A percentile compares a stretch with the other conserved stretches of the same genome.
phyloP scores from a whole-genome alignment of 1,139 yeast genomes.

The Kodamaea derodonti region DNA sequence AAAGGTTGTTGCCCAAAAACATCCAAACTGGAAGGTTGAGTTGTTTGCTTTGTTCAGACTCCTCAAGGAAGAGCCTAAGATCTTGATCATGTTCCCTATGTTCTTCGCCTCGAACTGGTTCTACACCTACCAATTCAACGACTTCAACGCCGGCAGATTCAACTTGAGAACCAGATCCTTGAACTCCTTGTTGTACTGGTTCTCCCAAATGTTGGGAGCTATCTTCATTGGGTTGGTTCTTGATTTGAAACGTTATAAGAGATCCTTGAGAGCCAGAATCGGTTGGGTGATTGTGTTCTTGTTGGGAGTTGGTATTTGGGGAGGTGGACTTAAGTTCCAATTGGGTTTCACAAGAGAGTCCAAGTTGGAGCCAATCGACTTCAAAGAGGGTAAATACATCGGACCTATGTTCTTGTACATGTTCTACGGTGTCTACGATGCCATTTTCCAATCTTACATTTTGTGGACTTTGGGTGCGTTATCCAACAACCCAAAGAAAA shows the following conservation, averaged over 20 bases:
- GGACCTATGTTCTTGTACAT: constrained; percentile 62
- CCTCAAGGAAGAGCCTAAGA: constrained; percentile 44
- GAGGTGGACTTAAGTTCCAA: constrained; percentile 58
- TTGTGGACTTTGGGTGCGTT: constrained; percentile 59
- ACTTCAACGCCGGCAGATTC: constrained; percentile 53
- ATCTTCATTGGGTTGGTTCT: constrained; percentile 43
- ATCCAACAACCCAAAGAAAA: constrained; percentile 53
- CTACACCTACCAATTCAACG: constrained; percentile 61
- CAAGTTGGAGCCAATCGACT: constrained; percentile 35
- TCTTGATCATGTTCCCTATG: constrained; percentile 52
- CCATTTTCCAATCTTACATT: constrained; percentile 53
- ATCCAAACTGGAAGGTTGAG: constrained; percentile 49
- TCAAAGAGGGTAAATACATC: constrained; percentile 41
- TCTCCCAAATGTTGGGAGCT: constrained; percentile 58
- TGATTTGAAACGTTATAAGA: constrained; percentile 39
- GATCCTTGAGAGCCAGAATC: constrained; percentile 44
- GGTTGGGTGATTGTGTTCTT: constrained; percentile 44
- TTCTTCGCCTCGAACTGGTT: constrained; percentile 64
- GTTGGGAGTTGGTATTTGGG: constrained; percentile 52
- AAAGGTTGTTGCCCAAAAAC: constrained; percentile 40
- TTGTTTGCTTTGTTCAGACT: constrained; percentile 36
- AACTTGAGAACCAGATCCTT: constrained; percentile 58
- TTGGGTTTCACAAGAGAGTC: constrained; percentile 38
- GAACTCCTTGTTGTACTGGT: constrained; percentile 59
- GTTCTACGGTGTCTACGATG: constrained; percentile 57